Conservation (phyloP, 208 protist genomes). For the Trypanosoma theileri region DNA sequence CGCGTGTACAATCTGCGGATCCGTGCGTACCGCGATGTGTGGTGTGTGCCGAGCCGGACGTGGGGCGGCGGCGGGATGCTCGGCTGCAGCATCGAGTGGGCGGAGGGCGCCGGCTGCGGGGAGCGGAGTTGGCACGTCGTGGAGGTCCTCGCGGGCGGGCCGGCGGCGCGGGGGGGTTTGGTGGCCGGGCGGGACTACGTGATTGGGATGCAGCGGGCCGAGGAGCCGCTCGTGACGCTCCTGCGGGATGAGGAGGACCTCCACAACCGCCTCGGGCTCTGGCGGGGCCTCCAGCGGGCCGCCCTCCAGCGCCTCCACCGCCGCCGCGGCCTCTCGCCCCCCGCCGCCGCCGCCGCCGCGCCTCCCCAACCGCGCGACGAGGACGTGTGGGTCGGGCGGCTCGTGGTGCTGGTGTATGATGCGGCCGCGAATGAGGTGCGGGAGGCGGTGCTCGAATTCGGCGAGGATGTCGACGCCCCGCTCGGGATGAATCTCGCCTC, state of each 20-base stretch:
- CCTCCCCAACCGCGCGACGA: neutral
- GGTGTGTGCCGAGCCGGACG: constrained; percentile 24
- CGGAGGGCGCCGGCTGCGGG: constrained; percentile 24
- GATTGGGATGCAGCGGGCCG: constrained; percentile 77
- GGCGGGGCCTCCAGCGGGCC: constrained; percentile 51
- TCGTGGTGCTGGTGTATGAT: constrained; percentile 81
- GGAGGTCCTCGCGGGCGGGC: constrained; percentile 55
- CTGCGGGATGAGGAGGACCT: constrained; percentile 69
- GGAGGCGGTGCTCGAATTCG: constrained; percentile 75
- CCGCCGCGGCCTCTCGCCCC: neutral
- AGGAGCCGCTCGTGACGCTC: constrained; percentile 63
- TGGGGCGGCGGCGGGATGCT: constrained; percentile 68
- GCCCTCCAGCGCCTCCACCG: constrained; percentile 31
- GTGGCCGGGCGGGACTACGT: constrained; percentile 70
- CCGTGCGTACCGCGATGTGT: constrained; percentile 60
- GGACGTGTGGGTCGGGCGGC: constrained; percentile 35
- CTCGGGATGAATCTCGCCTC: constrained; percentile 72
- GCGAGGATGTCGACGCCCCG: constrained; percentile 38
- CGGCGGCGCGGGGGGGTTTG: constrained; percentile 47
- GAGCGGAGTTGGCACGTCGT: constrained; percentile 67
- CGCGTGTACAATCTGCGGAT: constrained; percentile 70
- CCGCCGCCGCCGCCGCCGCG: neutral
- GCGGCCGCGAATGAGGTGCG: constrained; percentile 59
- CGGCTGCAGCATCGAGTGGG: constrained; percentile 88
- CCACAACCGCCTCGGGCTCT: constrained; percentile 56